Base-by-base conservation (phyloP, 2,329 filamentous ascomycete species). In the Ramularia endophylla region DNA sequence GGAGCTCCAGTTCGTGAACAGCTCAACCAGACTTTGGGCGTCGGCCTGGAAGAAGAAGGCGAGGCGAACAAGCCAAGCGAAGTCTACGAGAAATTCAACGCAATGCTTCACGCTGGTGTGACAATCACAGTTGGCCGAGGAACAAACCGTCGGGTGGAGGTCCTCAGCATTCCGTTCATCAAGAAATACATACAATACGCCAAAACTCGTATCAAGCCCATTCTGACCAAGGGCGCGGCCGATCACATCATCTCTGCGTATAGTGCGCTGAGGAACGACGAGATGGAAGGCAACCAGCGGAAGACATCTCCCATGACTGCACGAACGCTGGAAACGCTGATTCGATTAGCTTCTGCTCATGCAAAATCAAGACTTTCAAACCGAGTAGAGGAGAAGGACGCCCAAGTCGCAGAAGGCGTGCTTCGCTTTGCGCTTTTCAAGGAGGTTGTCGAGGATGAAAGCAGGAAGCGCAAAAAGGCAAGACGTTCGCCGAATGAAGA, bases 181-280 rank as follows among this genome's bases (percentile, higher is more conserved):
- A 98, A 98, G 71, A 98, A 98, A 68, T 98, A 95, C 65, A 94
- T 98, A 33, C 92, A 98, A 62, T 98, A 98, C 64, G 88, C 92
- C 51, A 98, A 98, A 71, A 85, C 79, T 27, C 75, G 92, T 60
- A 77, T 95, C 58, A 94, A 88, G 75, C 92, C 92, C 0, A 72
- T 94, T 29, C 71, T 98, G 47, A 95, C 89, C 0, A 87, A 92
- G 60, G 87, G 87, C 32, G 90, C 92, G 5, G 87, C 88, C 8
- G 87, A 95, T 54, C 86, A 94, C 50, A 94, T 98, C 58, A 82
- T 89, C 27, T 78, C 87, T 22, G 85, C 89, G 12, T 98, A 97
- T 62, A 92, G 94, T 27, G 85, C 86, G 8, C 75, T 98, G 15
- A 81, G 92, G 52, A 98, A 98, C 62, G 92, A 98, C 56, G 90